These are phyloP conservation scores for Symbiodinium pilosum DNA, from an alignment of 73 alveolate genomes.

Conservation along the genomic window DNA sequence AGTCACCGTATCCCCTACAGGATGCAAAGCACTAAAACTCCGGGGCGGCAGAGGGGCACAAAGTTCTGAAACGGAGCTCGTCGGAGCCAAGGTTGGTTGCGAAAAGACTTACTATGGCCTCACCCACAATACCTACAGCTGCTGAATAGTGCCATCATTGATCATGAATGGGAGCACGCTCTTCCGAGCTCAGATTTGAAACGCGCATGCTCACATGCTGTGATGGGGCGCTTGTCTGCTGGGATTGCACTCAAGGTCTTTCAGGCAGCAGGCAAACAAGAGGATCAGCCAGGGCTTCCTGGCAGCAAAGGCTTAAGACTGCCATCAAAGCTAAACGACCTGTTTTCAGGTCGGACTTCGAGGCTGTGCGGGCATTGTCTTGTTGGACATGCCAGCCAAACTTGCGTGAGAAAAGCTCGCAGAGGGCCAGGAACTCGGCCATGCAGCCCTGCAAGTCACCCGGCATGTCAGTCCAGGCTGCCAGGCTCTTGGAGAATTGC, in stretches of 20 bases:
- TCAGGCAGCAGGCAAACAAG: neutral
- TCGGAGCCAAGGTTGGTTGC: too few species aligned
- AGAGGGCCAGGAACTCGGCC: neutral
- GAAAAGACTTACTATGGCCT: too few species aligned
- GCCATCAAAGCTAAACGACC: neutral
- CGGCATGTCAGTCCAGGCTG: neutral
- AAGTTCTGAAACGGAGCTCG: too few species aligned
- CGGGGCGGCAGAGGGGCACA: too few species aligned
- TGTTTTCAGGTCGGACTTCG: neutral
- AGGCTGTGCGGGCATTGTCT: neutral
- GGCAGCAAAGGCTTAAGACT: neutral
- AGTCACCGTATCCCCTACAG: too few species aligned
- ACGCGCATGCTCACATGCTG: neutral
- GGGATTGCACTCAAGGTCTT: neutral
- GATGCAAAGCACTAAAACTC: too few species aligned
- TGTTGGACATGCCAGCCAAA: neutral
- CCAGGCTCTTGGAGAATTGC: neutral
- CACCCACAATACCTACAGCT: too few species aligned
- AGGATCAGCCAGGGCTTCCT: neutral
- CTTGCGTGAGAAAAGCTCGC: slow-evolving; percentile 14
- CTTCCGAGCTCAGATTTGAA: too few species aligned
- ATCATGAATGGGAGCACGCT: too few species aligned
- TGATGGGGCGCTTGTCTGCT: neutral
- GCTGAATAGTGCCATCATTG: too few species aligned
- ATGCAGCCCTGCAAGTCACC: neutral